Conservation (phyloP, 1,139 yeast genomes). For the Candida pseudoviswanathii region DNA sequence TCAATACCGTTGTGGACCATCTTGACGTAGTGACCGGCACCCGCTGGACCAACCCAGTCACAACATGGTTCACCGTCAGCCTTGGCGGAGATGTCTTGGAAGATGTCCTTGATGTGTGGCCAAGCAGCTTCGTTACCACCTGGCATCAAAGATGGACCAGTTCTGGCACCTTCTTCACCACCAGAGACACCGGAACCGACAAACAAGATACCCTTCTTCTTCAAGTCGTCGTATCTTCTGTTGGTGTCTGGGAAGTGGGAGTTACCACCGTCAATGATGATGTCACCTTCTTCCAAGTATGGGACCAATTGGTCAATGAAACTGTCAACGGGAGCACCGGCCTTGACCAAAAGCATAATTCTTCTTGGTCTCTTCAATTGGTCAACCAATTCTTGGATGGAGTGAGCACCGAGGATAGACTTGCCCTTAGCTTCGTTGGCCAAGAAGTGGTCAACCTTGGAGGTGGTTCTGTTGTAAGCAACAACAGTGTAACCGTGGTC, state of each 20-base stretch:
- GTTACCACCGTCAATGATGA: conserved; percentile 99
- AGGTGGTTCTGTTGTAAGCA: conserved; percentile 96
- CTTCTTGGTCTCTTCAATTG: conserved; percentile 97
- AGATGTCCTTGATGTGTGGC: conserved; percentile 96
- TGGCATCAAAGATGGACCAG: conserved; percentile 99
- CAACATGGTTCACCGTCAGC: conserved; percentile 99
- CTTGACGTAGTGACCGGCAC: conserved; percentile 98
- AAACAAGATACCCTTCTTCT: conserved; percentile 82
- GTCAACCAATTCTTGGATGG: conserved; percentile 83
- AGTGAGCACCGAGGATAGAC: conserved; percentile 92
- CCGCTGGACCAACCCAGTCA: conserved; percentile 99
- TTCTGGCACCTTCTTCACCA: conserved; percentile 99
- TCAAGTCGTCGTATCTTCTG: conserved; percentile 92
- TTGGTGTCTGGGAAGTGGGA: conserved; percentile 98
- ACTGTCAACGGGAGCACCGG: conserved; percentile 92
- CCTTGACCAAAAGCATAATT: conserved; percentile 91
- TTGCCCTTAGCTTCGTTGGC: conserved; percentile 96
- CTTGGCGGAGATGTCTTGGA: conserved; percentile 96
- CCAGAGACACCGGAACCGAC: conserved; percentile 99
- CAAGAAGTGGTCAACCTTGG: conserved; percentile 92
- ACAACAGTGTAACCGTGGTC: conserved; percentile 98
- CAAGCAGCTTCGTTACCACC: conserved; percentile 98
- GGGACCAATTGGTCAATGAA: conserved; percentile 89
- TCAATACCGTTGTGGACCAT: conserved; percentile 99
- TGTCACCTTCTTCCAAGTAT: conserved; percentile 93